Base-by-base conservation (phyloP, 106 monocot species). In the Apostasia ramifera region DNA sequence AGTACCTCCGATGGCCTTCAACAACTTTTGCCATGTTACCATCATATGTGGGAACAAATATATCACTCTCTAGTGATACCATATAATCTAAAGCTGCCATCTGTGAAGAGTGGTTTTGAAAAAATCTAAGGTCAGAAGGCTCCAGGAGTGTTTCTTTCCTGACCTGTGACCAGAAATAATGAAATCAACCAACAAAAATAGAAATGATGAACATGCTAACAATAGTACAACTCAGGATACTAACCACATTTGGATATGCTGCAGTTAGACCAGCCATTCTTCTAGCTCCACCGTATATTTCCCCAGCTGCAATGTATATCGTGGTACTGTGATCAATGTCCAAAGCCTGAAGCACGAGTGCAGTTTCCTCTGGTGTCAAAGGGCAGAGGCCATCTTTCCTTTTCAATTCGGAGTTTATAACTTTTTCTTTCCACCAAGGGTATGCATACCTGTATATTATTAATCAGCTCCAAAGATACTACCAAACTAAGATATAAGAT, bases 391-490 rank as follows among this genome's bases (percentile, higher is more conserved):
- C 95, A 59, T 95, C 86, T 78, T 81, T 91, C 52, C 95, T 84
- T 73, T 84, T 95, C 71, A 74, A 13, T 6, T 91, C 91, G n/a
- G 91, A 91, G 59, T 92, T 55, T 41, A 95, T 92, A 4, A 88
- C 73, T 66, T 95, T 95, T 72, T 95, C 95, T 75, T 95, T 95
- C 95, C 95, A 95, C 95, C 95, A 95, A 14, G 91, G 95, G 77
- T 95, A 95, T 8, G 86, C 95, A 84, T 95, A 91, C 69, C 95
- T 95, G 61, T 69, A 63, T 48, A 50, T 44, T 8, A 6, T 2
- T 7, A 50, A 1, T 3, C 13, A 51, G 3, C 37, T 26, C 3
- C 13, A 42, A 56, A 50, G 40, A 13, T 48, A 37, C 5, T 40
- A 41, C 43, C 68, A 54, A 54, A 53, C 1, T 40, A 1, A 47